phyloP scores from a whole-genome alignment of 1,284 basidiomycete species.

The Malassezia cuniculi region DNA sequence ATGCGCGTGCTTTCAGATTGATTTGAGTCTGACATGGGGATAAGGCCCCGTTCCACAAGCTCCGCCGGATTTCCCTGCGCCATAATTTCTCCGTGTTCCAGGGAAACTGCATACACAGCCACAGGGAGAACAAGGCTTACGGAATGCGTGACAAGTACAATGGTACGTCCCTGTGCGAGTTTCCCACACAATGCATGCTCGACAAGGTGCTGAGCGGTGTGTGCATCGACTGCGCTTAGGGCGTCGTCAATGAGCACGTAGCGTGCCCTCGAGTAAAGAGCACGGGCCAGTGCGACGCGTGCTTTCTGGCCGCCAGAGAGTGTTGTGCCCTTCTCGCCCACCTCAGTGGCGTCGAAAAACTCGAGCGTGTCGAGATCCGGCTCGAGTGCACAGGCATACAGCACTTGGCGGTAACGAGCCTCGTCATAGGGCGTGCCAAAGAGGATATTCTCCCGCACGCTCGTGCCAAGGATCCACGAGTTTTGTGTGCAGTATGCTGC shows the following conservation, averaged over 20 bases:
- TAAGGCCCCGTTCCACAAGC: too few relatives aligned
- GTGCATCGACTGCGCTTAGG: constrained; percentile 21
- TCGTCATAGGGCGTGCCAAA: constrained; percentile 15
- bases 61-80: constrained; percentile 55
- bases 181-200: constrained; percentile 57
- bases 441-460: constrained; percentile 21
- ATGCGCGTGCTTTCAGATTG: too few relatives aligned
- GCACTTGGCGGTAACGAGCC: constrained; percentile 15
- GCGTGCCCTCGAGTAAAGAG: constrained; percentile 17
- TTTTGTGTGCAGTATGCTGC: constrained; percentile 19
- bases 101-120: constrained; percentile 57
- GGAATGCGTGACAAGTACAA: constrained; percentile 75
- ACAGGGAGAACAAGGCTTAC: constrained; percentile 61
- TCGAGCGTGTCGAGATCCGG: constrained; percentile 18
- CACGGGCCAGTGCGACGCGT: constrained; percentile 20
- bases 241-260: constrained; percentile 21
- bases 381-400: constrained; percentile 14
- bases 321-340: constrained; percentile 58
- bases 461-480: constrained; percentile 17
- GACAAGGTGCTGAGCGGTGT: constrained; percentile 54
- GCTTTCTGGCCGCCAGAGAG: constrained; percentile 25
- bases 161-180: constrained; percentile 56
- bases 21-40: too few relatives aligned
- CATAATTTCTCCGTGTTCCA: constrained; percentile 62
- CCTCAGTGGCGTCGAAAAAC: constrained; percentile 83